Evolutionary conservation across 345 rosid genomes (phyloP), one percentile per base, ranked within the genome.

Genomic region (Excoecaria cochinchinensis): DNA sequence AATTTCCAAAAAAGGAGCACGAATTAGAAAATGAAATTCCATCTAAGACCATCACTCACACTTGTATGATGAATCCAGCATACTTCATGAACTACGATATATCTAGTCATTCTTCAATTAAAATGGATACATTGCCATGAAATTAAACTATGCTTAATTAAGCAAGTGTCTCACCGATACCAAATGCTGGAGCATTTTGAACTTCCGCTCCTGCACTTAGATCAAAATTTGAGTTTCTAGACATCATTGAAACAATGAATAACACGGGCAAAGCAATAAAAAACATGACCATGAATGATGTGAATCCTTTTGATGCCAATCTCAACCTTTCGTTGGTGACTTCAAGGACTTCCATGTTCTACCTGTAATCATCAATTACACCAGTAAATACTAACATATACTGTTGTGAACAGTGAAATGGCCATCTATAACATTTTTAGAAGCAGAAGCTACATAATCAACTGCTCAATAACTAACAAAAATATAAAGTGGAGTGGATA

Each of bases 261-360:
- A 70, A 46, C 57, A 63, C 62, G 24, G 79, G 66, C 75, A 77
- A 70, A 53, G 39, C 74, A 16, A 77, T 70, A 36, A 77, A 42
- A 39, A 31, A 62, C 63, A 64, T 22, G 8, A 70, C 75, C 12
- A 77, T 53, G 44, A 71, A 19, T 42, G 24, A 63, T 8, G 42
- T 55, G 38, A 55, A 53, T 25, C 74, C 64, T 68, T 70, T 77
- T 70, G 31, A 70, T 17, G 56, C 39, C 14, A 52, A n/a, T 48
- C 56, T 24, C 56, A 71, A 31, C 12, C 31, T 70, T 19, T 63
- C 75, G 24, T 31, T 44, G 19, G 46, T 10, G 15, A 44, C 58
- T 71, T 44, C 17, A 42, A 53, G 39, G 42, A 71, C 55, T 42
- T 70, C 79, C 75, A 22, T 70, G 38, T 42, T 76, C 56, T 59